These are phyloP conservation scores for Hebeloma cylindrosporum DNA, from an alignment of 768 basidiomycete species.

Conservation along the genomic window DNA sequence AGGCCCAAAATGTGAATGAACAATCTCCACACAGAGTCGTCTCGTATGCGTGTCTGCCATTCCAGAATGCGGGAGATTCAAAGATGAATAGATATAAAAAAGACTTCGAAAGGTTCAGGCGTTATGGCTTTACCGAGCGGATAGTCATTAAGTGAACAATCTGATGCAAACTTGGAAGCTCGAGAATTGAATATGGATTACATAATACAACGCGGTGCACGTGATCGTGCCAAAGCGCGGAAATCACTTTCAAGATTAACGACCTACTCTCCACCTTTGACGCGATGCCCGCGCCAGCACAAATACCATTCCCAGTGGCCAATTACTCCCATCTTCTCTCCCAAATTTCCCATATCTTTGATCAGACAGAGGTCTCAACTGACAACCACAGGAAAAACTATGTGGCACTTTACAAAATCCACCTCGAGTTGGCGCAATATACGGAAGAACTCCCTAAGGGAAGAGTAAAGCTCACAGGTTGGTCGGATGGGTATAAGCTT, in stretches of 20 bases:
- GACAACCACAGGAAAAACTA: constrained; percentile 92
- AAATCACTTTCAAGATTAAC: constrained; percentile 3
- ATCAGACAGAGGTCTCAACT: constrained; percentile 69
- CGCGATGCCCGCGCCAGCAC: neutral
- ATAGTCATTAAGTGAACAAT: no score
- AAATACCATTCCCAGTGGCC: neutral
- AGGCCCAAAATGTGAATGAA: constrained; percentile 64
- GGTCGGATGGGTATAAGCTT: neutral
- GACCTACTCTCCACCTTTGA: neutral
- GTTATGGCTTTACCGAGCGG: no score
- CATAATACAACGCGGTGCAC: constrained; percentile 14
- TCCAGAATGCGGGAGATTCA: constrained; percentile 1
- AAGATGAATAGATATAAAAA: neutral
- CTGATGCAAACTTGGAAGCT: no score
- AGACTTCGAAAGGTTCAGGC: no score
- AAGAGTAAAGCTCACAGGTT: constrained; percentile 42
- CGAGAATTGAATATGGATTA: constrained; percentile 6
- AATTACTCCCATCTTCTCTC: neutral
- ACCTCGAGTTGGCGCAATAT: constrained; percentile 57
- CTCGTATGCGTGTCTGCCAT: constrained; percentile 70
- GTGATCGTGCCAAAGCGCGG: no score
- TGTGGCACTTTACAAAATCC: constrained; percentile 79
- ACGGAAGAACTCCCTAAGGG: constrained; percentile 52
- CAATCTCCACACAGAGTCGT: constrained; percentile 60
- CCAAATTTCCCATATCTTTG: constrained; percentile 58